Evolutionary conservation across 768 basidiomycete genomes (phyloP).

Genomic region (Artomyces pyxidatus): DNA sequence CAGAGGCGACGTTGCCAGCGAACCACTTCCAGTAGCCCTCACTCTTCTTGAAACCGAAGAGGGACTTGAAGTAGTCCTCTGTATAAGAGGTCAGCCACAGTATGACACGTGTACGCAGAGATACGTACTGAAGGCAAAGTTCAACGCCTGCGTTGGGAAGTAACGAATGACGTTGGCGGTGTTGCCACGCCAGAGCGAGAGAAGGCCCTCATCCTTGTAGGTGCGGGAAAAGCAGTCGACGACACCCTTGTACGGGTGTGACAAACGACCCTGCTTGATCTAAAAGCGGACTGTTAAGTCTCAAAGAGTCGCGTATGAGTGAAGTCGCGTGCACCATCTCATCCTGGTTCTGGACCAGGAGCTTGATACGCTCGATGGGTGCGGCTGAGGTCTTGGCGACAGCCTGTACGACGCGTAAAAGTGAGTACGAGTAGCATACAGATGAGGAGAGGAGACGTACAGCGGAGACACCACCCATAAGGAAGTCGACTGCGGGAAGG

Average conservation of each 20-base stretch:
- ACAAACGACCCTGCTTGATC: conserved; percentile 99
- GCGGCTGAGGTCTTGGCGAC: conserved; percentile 99
- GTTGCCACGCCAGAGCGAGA: conserved; percentile 98
- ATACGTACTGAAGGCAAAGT: conserved; percentile 97
- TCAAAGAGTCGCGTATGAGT: conserved; percentile 4
- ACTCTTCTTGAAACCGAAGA: conserved; percentile 97
- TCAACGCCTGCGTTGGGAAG: conserved; percentile 99
- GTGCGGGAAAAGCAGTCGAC: conserved; percentile 87
- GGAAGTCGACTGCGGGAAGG: conserved; percentile 63
- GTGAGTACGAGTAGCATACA: conserved; percentile 7
- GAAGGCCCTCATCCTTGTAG: conserved; percentile 90
- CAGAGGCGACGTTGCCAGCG: conserved; percentile 93
- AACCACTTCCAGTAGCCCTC: conserved; percentile 99
- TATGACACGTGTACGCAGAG: neutral
- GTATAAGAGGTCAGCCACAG: conserved; percentile 17
- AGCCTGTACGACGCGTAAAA: conserved; percentile 45
- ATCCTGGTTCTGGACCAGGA: conserved; percentile 98
- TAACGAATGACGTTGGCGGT: conserved; percentile 99
- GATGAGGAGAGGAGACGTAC: conserved; percentile 35
- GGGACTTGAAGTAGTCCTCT: conserved; percentile 98
- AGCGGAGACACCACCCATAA: conserved; percentile 95
- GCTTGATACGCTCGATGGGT: conserved; percentile 99
- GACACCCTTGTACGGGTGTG: conserved; percentile 94
- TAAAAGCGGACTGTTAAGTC: conserved; percentile 22
- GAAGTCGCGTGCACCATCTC: conserved; percentile 73